Conservation (phyloP, 2,329 filamentous ascomycete genomes). For the Ascochyta rabiei region DNA sequence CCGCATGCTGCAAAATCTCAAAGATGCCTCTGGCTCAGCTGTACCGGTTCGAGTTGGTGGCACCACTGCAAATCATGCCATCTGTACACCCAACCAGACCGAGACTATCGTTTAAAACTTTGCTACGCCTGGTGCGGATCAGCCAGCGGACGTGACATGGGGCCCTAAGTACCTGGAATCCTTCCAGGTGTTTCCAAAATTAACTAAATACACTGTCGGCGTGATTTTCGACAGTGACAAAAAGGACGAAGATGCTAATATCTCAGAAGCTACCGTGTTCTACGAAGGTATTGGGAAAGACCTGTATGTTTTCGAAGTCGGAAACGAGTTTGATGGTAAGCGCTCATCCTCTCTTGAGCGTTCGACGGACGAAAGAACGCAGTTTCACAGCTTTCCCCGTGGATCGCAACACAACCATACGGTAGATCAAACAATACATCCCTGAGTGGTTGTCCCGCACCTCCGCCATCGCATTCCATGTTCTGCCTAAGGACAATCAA, state of each 20-base stretch:
- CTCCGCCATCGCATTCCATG: constrained; percentile 11
- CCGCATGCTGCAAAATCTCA: constrained; percentile 26
- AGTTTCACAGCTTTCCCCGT: constrained; percentile 19
- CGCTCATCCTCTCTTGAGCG: neutral
- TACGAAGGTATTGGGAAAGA: constrained; percentile 19
- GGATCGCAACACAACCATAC: constrained; percentile 21
- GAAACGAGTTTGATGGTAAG: constrained; percentile 32
- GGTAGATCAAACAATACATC: constrained; percentile 19
- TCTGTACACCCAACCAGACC: constrained; percentile 18
- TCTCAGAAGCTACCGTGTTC: constrained; percentile 17
- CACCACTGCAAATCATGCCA: constrained; percentile 22
- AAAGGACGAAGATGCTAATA: constrained; percentile 18
- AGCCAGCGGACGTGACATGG: constrained; percentile 23
- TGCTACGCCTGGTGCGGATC: constrained; percentile 22
- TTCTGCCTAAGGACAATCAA: constrained; percentile 3
- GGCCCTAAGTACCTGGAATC: constrained; percentile 26
- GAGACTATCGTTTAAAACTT: constrained; percentile 27
- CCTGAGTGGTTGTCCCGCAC: constrained; percentile 23
- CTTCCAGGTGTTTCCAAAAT: constrained; percentile 28
- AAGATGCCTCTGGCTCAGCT: constrained; percentile 19
- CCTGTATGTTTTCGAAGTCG: constrained; percentile 24
- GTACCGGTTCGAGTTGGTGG: constrained; percentile 24
- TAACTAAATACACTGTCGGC: constrained; percentile 28
- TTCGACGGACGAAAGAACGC: too few species aligned
- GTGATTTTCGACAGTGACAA: constrained; percentile 24